Percentiles rank a stretch among this genome's conserved stretches.
These are phyloP conservation scores for Sonneratia alba DNA, from an alignment of 345 rosid genomes.

Conservation along the genomic window DNA sequence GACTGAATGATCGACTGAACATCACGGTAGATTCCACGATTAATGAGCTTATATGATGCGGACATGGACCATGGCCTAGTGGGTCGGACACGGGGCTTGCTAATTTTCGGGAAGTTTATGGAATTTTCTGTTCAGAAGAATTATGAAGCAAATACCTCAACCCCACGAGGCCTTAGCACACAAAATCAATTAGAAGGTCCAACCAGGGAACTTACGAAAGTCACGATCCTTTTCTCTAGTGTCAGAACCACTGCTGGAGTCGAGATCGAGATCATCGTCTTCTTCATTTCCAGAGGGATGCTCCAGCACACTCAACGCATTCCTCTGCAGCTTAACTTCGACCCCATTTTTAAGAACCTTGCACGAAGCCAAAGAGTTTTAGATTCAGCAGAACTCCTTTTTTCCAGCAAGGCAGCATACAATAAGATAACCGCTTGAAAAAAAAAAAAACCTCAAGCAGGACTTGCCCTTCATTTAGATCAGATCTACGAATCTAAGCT, in stretches of 20 bases:
- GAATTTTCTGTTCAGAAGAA: not conserved
- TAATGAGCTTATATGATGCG: not conserved
- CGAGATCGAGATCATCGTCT: slow-evolving; percentile 39
- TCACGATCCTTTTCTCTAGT: slow-evolving; percentile 38
- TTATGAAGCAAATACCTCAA: not conserved
- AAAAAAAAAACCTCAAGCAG: no score
- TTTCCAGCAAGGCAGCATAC: not conserved
- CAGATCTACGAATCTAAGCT: not conserved
- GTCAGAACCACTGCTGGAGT: slow-evolving; percentile 52
- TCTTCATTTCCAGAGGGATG: slow-evolving; percentile 68
- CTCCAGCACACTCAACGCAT: slow-evolving; percentile 65
- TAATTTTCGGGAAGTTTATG: slow-evolving; percentile 8
- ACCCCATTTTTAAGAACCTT: slow-evolving; percentile 68
- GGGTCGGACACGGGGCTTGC: slow-evolving; percentile 12
- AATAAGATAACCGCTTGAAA: not conserved
- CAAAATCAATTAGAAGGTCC: not conserved
- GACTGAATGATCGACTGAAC: slow-evolving; percentile 13
- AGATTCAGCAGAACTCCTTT: not conserved
- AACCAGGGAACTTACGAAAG: slow-evolving; percentile 21
- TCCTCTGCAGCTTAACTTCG: slow-evolving; percentile 75
- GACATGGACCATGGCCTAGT: slow-evolving; percentile 8
- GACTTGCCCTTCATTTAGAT: not conserved
- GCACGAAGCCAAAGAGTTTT: not conserved
- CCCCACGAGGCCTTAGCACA: no score
- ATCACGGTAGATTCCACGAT: slow-evolving; percentile 5